These are phyloP conservation scores for Ustilago bromivora DNA, from an alignment of 1,284 basidiomycete genomes.

Conservation along the genomic window DNA sequence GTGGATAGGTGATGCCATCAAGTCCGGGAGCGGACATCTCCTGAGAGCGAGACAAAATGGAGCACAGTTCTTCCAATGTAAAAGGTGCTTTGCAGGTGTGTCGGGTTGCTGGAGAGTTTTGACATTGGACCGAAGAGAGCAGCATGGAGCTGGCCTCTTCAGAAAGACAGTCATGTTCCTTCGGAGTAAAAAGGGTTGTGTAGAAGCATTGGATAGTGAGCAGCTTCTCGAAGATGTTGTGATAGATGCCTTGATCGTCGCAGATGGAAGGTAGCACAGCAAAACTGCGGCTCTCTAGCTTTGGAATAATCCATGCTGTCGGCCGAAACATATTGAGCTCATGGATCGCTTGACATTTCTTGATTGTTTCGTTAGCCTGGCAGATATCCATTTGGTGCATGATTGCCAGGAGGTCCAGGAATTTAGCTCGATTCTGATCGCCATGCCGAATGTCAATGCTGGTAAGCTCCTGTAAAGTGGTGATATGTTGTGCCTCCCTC, in stretches of 20 bases:
- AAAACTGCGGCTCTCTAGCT: background rate
- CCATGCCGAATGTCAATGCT: background rate
- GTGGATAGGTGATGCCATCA: background rate
- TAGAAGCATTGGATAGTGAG: background rate
- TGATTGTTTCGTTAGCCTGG: no score
- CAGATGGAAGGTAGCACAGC: background rate
- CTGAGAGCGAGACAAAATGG: background rate
- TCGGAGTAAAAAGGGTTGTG: background rate
- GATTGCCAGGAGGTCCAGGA: background rate
- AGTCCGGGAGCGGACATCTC: background rate
- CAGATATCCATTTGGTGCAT: background rate
- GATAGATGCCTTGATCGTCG: background rate
- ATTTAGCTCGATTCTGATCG: background rate
- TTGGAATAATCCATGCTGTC: background rate
- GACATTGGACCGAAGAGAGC: background rate
- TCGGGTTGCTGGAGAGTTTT: background rate
- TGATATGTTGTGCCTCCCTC: no score
- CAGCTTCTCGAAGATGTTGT: background rate
- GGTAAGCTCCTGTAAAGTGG: background rate
- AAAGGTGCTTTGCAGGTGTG: background rate
- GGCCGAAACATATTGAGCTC: background rate
- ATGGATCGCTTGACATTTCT: no score
- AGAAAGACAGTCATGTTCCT: no score
- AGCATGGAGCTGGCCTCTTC: background rate
- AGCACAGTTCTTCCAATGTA: background rate